A percentile compares a stretch with the other conserved stretches of the same genome.
These are phyloP conservation scores for Aspergillus diversus DNA, from an alignment of 495 filamentous ascomycete species.

Conservation along the genomic window DNA sequence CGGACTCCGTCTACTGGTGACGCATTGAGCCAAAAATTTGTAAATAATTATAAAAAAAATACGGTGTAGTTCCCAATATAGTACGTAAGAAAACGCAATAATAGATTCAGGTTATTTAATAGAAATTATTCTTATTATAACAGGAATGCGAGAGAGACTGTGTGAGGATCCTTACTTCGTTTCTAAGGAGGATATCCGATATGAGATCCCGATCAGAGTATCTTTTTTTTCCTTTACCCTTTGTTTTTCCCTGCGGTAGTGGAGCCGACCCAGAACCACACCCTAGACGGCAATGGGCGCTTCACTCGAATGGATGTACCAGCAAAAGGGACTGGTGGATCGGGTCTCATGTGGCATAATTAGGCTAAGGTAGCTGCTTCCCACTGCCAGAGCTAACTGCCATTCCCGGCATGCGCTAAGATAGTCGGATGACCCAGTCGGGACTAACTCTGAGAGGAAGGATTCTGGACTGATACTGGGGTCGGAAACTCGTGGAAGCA, in stretches of 20 bases:
- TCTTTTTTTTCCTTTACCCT: slow-evolving; percentile 14
- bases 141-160: no score
- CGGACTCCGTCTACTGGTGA: not conserved
- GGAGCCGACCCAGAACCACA: slow-evolving; percentile 19
- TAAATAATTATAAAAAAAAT: no score
- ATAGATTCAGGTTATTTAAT: no score
- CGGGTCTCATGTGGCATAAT: slow-evolving; percentile 28
- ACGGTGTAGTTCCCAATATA: no score
- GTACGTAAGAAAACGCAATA: no score
- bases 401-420: slow-evolving; percentile 12
- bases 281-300: slow-evolving; percentile 4
- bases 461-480: slow-evolving; percentile 29
- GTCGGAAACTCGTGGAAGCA: slow-evolving; percentile 13
- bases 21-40: not conserved
- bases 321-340: slow-evolving; percentile 18
- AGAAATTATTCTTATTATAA: no score
- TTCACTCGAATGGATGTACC: slow-evolving; percentile 3
- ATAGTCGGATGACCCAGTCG: slow-evolving; percentile 6
- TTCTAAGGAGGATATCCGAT: slow-evolving; percentile 18
- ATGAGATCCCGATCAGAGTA: slow-evolving; percentile 12
- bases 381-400: slow-evolving; percentile 6
- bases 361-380: slow-evolving; percentile 13
- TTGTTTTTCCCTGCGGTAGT: slow-evolving; percentile 14
- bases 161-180: not conserved
- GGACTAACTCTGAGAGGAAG: slow-evolving; percentile 29